phyloP scores from a whole-genome alignment of 305 asterid genomes.

The Andrographis paniculata region DNA sequence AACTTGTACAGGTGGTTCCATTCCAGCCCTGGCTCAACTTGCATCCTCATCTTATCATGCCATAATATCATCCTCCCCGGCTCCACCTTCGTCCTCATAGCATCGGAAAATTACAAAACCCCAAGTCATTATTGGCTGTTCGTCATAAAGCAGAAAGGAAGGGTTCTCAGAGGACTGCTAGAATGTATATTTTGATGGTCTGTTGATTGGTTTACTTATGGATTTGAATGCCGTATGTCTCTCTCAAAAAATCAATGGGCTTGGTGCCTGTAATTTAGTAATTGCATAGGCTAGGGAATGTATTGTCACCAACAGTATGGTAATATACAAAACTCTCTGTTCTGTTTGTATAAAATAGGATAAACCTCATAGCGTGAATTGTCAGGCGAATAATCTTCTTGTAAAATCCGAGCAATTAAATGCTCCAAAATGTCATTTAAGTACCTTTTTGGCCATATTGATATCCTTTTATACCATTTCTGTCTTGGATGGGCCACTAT shows the following conservation, averaged over 20 bases:
- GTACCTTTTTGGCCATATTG: constrained; percentile 5
- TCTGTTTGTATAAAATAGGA: constrained; percentile 15
- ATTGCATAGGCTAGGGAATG: constrained; percentile 9
- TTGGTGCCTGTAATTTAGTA: constrained; percentile 14
- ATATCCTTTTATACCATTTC: neutral
- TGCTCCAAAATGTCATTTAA: constrained; percentile 6
- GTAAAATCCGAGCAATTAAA: constrained; percentile 6
- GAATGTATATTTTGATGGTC: constrained; percentile 1
- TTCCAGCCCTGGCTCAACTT: constrained; percentile 76
- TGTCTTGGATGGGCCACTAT: too few species aligned
- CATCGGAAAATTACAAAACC: constrained; percentile 23
- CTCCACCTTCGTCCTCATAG: constrained; percentile 39
- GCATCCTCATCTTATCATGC: constrained; percentile 83
- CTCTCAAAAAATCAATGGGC: constrained; percentile 10
- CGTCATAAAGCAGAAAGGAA: constrained; percentile 4
- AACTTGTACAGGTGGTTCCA: constrained; percentile 60
- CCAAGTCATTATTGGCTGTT: constrained; percentile 1
- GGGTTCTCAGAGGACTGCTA: constrained; percentile 4
- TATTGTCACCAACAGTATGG: constrained; percentile 6
- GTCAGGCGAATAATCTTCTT: too few species aligned
- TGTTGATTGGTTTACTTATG: neutral
- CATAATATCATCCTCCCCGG: constrained; percentile 36
- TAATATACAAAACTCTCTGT: neutral
- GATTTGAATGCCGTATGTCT: constrained; percentile 4
- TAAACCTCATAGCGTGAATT: too few species aligned